Base-by-base conservation (phyloP, 78 protist species). In the Dictyostelium purpureum region DNA sequence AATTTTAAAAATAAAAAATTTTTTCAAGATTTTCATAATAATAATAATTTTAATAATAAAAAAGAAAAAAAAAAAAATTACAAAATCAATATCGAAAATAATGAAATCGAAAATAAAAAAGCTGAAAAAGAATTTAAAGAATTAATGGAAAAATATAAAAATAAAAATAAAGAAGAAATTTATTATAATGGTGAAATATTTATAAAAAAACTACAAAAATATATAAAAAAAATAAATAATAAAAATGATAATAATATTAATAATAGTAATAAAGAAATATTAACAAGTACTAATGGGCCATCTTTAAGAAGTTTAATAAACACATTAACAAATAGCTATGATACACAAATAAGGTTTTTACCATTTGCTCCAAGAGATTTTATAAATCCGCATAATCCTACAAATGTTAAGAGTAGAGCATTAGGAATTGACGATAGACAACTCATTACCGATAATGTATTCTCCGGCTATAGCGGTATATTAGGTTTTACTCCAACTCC, bases 331-430 rank as follows among this genome's bases (percentile, higher is more conserved):
- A 63, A 24, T 63, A 38, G 33, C 26, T 33, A 31, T 63, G 33
- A 63, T 63, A 31, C 31, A 28, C 24, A 19, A 14, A 33, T 69
- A 69, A 69, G 76, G n/a, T 69, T 69, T 42, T 42, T 69, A 31
- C 76, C 76, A n/a, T 69, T 31, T 40, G n/a, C 56, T 1, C 76
- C 76, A 40, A 69, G 76, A 40, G 76, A 69, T 69, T 69, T 69
- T 31, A 69, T 69, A 4, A 69, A 69, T 69, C 76, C 76, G n/a
- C 40, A n/a, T 40, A 69, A 40, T 42, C 49, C 76, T 0, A 42
- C 52, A 4, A 42, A n/a, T 21, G 52, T 45, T 1, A n/a, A 40
- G 6, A 69, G 52, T 40, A 26, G 21, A 19, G 52, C 40, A 38
- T 69, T 69, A 21, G 76, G 47, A n/a, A 21, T 31, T 40, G 33